Evolutionary conservation across 2,329 filamentous ascomycete species (phyloP), one percentile per base, ranked within the genome.

Genomic region (Colletotrichum filicis): DNA sequence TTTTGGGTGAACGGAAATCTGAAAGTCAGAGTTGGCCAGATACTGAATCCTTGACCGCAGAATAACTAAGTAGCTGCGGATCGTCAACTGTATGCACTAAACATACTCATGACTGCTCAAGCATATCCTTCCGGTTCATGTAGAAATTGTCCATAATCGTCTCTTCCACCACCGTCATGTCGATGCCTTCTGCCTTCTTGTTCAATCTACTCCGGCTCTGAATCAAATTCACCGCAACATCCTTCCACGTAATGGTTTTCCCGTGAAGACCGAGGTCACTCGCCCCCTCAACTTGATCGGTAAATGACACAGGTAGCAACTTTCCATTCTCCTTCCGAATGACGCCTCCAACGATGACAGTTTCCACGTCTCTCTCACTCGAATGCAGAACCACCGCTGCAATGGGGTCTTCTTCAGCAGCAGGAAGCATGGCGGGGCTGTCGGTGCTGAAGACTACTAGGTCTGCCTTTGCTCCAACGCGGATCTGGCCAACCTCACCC

Each of bases 401-500:
- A 8, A 86, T 77, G 0, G 84, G 84, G 67, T 86, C 80, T 32
- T 85, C 80, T 35, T 82, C 79, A 1, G 79, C 83, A 4, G 81
- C 84, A 14, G 80, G 81, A 4, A 85, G 75, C 83, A 86, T 85
- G 4, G 70, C 53, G 0, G 66, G 37, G 24, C 53, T 64, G 1
- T 7, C 6, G 5, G 79, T 80, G 73, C 87, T 84, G 62, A 87
- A 88, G 0, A 89, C 79, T 3, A 87, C 79, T 0, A 90, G 71
- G 77, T 89, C 87, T 2, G 87, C 87, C 42, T 79, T 78, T 73
- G 84, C 85, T 0, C 86, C 86, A 14, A 82, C 83, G n/a, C 78
- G 78, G 52, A 90, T 79, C 22, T 81, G 83, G 0, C 87, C 87
- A 28, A 87, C 79, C 57, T 83, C 75, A 11, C 81, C 76, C 24